Evolutionary conservation across 1,284 basidiomycete species (phyloP), one percentile per base, ranked within the genome.

Genomic region (Mycosarcoma maydis): DNA sequence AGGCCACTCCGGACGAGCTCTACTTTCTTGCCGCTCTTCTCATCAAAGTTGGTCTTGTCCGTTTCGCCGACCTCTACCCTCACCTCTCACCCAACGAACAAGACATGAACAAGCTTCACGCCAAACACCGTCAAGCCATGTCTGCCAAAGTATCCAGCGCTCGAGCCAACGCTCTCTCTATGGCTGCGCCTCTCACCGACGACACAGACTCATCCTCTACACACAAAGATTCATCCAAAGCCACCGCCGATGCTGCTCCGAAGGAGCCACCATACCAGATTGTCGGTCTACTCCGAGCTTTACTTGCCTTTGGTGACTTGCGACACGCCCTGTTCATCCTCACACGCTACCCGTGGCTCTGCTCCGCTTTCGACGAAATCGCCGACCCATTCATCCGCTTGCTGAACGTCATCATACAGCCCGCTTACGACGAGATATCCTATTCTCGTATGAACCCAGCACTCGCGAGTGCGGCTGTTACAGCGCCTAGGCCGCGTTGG

Each of bases 1-100:
- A 83, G 67, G 83, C 37, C 74, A 87, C 88, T 0, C 91, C 92
- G 0, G 87, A 87, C 57, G 89, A 87, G 58, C 85, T 98, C 16
- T 91, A 91, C 75, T 85, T 93, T 41, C 87, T 90, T 29, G 88
- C 94, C 0, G 95, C 94, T 4, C 85, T 98, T 7, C 85, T 98
- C 38, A 90, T 98, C 70, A 89, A 92, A 38, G 89, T 94, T 81
- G 90, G 90, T 1, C 90, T 95, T 75, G 87, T 98, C 54, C 86
- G 88, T 4, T 83, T 95, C 8, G 88, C 91, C 72, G 93, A 96
- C 77, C 83, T 98, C 22, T 92, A 90, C 83, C 87, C 90, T 20
- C 92, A 96, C 83, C 90, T 93, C 70, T 53, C 85, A 70, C 58
- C 66, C 10, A 62, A 51, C 46, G 54, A 73, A 14, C 70, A 74